Evolutionary conservation across 257 asterid genomes (phyloP), one percentile per base, ranked within the genome.

Genomic region (Nemophila menziesii): DNA sequence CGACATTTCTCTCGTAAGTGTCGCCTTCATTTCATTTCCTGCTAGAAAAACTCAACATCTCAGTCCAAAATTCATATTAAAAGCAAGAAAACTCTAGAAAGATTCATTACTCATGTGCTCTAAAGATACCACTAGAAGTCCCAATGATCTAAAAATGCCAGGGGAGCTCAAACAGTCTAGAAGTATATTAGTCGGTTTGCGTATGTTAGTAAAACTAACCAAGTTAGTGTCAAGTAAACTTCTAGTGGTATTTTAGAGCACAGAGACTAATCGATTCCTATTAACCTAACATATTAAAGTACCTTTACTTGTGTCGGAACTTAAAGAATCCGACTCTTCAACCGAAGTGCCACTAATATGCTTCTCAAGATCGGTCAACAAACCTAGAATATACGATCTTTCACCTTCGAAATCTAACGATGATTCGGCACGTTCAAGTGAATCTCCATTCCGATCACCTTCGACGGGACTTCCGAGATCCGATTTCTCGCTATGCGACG

Each of bases 371-470:
- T 71, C 70, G 39, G 48, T 66, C 74, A 90, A 46, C 19, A 79
- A 56, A 2, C 56, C 52, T 13, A 85, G 54, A 54, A 90, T 78
- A 51, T 60, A 51, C 27, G 70, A 58, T 43, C 76, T 71, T 49
- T 90, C 89, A 0, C 68, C 53, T 55, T 79, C 83, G 1, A 81
- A 69, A 59, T 80, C 92, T 8, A 67, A 42, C n/a, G 61, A 55
- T 2, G 89, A 56, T 27, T 55, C 84, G 0, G 52, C 16, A 14
- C 24, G 33, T 33, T 48, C 69, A 43, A 27, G 44, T 43, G 42
- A 44, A 13, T 18, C 38, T 1, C 61, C 72, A 1, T 49, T 57
- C 42, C 46, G 21, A 11, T 46, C 73, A 10, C 12, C 65, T 45
- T 60, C 75, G 44, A 11, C 40, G 1, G 54, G 58, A 54, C 92